These are phyloP conservation scores for Diaporthe australafricana DNA, from an alignment of 2,329 filamentous ascomycete genomes.

Conservation along the genomic window DNA sequence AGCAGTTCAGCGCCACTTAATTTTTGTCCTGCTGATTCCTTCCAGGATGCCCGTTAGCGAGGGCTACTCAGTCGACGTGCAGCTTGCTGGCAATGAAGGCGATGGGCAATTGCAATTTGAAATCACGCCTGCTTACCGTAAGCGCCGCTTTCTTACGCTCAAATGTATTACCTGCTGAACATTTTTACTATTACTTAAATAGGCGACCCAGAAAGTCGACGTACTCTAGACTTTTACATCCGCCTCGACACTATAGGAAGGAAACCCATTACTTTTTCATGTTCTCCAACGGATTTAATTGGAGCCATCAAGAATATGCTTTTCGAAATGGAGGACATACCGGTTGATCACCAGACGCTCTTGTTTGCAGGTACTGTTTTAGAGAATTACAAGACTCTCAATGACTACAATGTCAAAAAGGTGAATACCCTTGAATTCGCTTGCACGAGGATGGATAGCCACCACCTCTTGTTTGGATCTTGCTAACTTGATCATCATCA, in stretches of 20 bases:
- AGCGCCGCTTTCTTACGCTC: background rate
- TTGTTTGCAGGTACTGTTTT: background rate
- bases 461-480: too few relatives aligned
- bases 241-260: background rate
- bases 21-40: too few relatives aligned
- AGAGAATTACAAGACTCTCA: background rate
- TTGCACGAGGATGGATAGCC: too few relatives aligned
- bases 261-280: background rate
- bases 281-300: background rate
- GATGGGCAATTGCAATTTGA: conserved; percentile 58
- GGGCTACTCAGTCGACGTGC: conserved; percentile 58
- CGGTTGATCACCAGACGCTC: background rate
- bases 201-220: conserved; percentile 42
- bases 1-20: too few relatives aligned
- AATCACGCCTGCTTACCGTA: conserved; percentile 41
- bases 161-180: background rate
- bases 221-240: background rate
- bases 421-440: background rate
- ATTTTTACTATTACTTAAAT: too few relatives aligned
- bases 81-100: conserved; percentile 55
- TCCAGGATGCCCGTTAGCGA: conserved; percentile 50
- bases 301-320: background rate
- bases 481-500: background rate
- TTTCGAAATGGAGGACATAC: background rate
- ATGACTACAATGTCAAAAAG: background rate